A percentile compares a stretch with the other conserved stretches of the same genome.
Evolutionary conservation across 257 asterid species (phyloP).

Genomic region (Nicotiana attenuata): DNA sequence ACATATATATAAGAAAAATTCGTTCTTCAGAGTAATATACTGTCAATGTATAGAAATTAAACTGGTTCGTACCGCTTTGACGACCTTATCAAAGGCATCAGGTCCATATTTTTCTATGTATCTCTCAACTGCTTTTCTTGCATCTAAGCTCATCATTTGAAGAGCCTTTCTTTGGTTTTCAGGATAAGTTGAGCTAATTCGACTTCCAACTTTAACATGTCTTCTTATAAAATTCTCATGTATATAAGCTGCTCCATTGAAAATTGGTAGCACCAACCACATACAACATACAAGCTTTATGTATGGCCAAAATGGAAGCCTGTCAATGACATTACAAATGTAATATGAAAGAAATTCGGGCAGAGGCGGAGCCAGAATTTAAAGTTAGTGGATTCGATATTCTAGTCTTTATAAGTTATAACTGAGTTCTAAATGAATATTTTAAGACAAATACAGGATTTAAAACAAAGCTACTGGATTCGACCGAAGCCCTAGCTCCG

Average conservation of each 20-base stretch:
- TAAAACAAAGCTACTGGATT: no score
- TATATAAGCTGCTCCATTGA: constrained; percentile 48
- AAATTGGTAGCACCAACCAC: constrained; percentile 43
- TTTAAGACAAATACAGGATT: no score
- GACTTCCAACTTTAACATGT: constrained; percentile 49
- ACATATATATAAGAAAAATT: no score
- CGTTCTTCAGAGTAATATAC: no score
- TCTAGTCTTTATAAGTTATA: no score
- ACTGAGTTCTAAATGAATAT: no score
- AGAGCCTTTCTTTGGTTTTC: constrained; percentile 61
- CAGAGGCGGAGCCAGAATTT: no score
- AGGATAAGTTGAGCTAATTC: constrained; percentile 45
- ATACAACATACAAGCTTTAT: constrained; percentile 56
- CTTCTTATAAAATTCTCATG: constrained; percentile 65
- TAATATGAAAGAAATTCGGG: no score
- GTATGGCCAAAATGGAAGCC: constrained; percentile 94
- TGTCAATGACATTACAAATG: constrained; percentile 6
- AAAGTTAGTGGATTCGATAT: no score
- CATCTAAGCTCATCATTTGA: constrained; percentile 91
- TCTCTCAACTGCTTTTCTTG: constrained; percentile 65
- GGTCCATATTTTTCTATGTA: constrained; percentile 69
- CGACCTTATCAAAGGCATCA: constrained; percentile 69
- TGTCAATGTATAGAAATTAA: not conserved
- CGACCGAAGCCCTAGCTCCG: no score
- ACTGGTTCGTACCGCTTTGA: constrained; percentile 49